Conservation (phyloP, 2,329 filamentous ascomycete species). For the Verticillium isaacii region DNA sequence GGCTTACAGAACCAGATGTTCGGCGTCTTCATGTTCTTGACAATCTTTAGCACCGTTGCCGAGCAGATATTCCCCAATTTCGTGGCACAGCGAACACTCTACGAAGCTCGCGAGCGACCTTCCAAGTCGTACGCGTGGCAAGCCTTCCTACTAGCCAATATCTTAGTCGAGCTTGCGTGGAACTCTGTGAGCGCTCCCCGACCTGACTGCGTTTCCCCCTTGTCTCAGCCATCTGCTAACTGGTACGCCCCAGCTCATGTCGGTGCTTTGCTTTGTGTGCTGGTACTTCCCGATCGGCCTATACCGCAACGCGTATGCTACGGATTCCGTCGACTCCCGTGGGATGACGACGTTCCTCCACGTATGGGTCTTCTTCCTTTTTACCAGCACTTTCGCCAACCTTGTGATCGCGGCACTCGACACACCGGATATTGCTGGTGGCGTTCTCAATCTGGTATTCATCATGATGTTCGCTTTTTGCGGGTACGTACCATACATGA, state of each 20-base stretch:
- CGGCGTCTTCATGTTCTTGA: constrained; percentile 65
- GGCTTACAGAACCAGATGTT: constrained; percentile 71
- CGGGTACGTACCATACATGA: constrained; percentile 7
- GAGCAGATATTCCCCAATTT: constrained; percentile 69
- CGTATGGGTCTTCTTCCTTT: constrained; percentile 59
- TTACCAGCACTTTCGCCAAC: constrained; percentile 60
- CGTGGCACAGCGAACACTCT: constrained; percentile 62
- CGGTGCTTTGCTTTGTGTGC: constrained; percentile 56
- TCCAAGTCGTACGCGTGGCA: constrained; percentile 66
- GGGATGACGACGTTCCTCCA: constrained; percentile 61
- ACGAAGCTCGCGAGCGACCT: constrained; percentile 64
- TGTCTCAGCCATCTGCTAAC: not conserved
- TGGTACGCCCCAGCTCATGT: constrained; percentile 29
- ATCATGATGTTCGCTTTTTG: constrained; percentile 60
- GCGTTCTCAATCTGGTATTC: constrained; percentile 60
- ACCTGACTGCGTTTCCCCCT: constrained; percentile 13
- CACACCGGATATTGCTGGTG: constrained; percentile 58
- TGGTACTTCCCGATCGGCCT: constrained; percentile 68
- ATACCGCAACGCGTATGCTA: constrained; percentile 51
- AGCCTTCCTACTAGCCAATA: constrained; percentile 59
- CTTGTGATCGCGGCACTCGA: constrained; percentile 61
- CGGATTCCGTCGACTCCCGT: constrained; percentile 39
- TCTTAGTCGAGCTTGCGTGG: constrained; percentile 62
- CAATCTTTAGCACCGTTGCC: constrained; percentile 62
- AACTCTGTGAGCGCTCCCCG: constrained; percentile 45